Evolutionary conservation across 2,329 filamentous ascomycete species (phyloP).

Genomic region (Ambrosiella xylebori): DNA sequence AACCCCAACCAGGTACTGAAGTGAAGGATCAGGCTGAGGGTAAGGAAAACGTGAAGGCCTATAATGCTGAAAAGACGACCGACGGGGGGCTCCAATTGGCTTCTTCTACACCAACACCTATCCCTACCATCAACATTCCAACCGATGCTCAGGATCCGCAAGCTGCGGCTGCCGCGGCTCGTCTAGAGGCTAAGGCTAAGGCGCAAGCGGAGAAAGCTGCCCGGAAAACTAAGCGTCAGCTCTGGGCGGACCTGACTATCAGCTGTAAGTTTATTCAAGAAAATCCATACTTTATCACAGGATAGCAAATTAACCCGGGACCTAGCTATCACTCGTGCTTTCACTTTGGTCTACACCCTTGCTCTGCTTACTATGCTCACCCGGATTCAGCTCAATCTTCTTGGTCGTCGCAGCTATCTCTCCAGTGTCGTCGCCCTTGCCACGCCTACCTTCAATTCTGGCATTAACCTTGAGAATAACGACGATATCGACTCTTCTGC

Average conservation of each 20-base stretch:
- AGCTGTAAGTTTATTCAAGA: constrained; percentile 45
- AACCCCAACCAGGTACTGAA: background rate
- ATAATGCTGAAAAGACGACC: background rate
- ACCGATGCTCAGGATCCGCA: background rate
- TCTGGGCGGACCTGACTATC: constrained; percentile 97
- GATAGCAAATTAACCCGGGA: constrained; percentile 7
- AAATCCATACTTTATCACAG: background rate
- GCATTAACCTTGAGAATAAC: constrained; percentile 81
- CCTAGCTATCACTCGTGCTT: constrained; percentile 70
- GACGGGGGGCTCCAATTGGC: background rate
- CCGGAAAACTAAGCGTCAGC: constrained; percentile 68
- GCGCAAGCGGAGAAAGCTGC: constrained; percentile 20
- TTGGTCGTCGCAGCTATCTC: constrained; percentile 86
- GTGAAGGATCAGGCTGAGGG: background rate
- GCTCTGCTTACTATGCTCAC: constrained; percentile 82
- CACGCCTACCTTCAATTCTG: constrained; percentile 52
- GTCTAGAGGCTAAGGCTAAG: constrained; percentile 8
- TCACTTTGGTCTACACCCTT: constrained; percentile 83
- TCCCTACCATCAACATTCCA: constrained; percentile 1
- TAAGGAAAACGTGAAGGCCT: background rate
- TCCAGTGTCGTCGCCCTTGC: constrained; percentile 88
- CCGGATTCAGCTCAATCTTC: constrained; percentile 87
- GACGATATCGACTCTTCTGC: constrained; percentile 76
- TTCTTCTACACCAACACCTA: background rate
- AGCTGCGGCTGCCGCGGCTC: background rate